Evolutionary conservation across 2,329 filamentous ascomycete genomes (phyloP), one percentile per base, ranked within the genome.

Genomic region (Pseudocercospora vitis): DNA sequence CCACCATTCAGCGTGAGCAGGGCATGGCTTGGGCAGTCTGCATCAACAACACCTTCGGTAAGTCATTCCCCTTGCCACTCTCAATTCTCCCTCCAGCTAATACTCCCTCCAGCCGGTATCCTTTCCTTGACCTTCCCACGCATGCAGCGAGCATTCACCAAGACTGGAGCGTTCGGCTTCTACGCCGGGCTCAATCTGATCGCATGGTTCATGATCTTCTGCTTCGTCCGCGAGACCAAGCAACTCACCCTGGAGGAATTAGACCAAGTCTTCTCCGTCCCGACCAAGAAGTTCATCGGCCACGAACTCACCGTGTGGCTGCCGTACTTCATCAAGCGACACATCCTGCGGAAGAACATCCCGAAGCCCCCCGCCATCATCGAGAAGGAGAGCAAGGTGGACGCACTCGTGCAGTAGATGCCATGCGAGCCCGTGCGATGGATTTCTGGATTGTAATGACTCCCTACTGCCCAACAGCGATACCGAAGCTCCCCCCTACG

Each of bases 111-210:
- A n/a, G 67, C 70, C 50, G 69, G 68, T 50, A 56, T 71, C 42
- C 64, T 71, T 12, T 61, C 60, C 53, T 55, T 71, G 55, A 71
- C 76, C 0, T 79, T 80, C 66, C 77, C 78, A 3, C 72, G 72
- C 12, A 78, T 78, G 70, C 64, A 76, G 23, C 61, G 55, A 12
- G 76, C 72, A 11, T 75, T 83, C 71, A 78, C 72, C 9, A 73
- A 77, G 2, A 75, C 76, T 3, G 79, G 79, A 7, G 81, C 82
- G 23, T 65, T 83, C 58, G 74, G 74, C 7, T 83, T 78, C 74
- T 83, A 83, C 63, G 81, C 79, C 0, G 77, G 70, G 0, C 80
- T 79, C 71, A 82, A 81, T 64, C 56, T 81, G 16, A 74, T 82
- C 33, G 79, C 78, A n/a, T 82, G 77, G 75, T 48, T 80, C 55